These are phyloP conservation scores for Trichoderma gamsii DNA, from an alignment of 495 filamentous ascomycete species.

Conservation along the genomic window DNA sequence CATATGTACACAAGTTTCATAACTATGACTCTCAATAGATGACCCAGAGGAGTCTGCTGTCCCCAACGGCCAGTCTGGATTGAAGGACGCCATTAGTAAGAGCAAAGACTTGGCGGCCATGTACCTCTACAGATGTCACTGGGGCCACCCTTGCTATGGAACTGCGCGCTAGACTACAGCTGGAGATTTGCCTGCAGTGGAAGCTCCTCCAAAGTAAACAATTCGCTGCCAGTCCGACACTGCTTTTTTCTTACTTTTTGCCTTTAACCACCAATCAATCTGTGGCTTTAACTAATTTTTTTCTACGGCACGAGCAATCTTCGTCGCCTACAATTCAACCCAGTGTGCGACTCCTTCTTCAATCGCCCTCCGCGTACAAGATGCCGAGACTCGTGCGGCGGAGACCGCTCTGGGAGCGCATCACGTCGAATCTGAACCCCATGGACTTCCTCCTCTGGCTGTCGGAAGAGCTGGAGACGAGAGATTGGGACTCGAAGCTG, in stretches of 20 bases:
- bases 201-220: conserved; percentile 9
- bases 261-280: background rate
- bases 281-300: too few relatives aligned
- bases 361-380: background rate
- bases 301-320: too few relatives aligned
- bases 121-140: conserved; percentile 6
- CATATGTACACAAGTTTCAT: too few relatives aligned
- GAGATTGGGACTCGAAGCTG: conserved; percentile 79
- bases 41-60: too few relatives aligned
- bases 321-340: background rate
- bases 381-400: conserved; percentile 52
- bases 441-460: conserved; percentile 83
- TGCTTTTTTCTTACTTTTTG: background rate
- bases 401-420: conserved; percentile 65
- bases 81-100: background rate
- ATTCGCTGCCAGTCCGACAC: background rate
- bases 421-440: conserved; percentile 74
- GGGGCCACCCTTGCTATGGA: conserved; percentile 6
- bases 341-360: background rate
- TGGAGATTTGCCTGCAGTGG: background rate
- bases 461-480: conserved; percentile 80
- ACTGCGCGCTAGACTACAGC: background rate
- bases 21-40: too few relatives aligned
- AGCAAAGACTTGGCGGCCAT: background rate
- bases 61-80: too few relatives aligned